Evolutionary conservation across 2,329 filamentous ascomycete genomes (phyloP).

Genomic region (Hyphodiscus sp.): DNA sequence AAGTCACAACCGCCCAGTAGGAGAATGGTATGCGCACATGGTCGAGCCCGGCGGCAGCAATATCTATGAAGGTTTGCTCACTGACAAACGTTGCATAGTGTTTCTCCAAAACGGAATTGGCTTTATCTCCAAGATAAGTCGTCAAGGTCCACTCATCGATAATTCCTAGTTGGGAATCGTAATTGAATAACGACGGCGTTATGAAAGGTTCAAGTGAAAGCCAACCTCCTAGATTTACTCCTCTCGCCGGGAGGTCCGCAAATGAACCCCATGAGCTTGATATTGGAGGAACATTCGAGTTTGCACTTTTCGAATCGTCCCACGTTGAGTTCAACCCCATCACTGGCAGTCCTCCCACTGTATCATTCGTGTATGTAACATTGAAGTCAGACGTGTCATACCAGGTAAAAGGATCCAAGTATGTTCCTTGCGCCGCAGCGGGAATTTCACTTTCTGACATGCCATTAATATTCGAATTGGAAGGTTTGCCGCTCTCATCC

Average conservation of each 20-base stretch:
- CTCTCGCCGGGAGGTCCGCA: conserved; percentile 69
- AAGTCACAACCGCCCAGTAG: conserved; percentile 89
- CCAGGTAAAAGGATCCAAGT: conserved; percentile 88
- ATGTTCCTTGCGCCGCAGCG: conserved; percentile 61
- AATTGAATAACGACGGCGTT: conserved; percentile 82
- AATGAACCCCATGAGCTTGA: conserved; percentile 73
- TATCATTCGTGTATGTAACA: conserved; percentile 80
- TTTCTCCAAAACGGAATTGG: conserved; percentile 66
- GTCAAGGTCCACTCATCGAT: conserved; percentile 86
- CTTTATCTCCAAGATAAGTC: conserved; percentile 59
- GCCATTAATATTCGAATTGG: conserved; percentile 43
- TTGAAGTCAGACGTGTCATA: conserved; percentile 88
- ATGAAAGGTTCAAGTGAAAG: conserved; percentile 92
- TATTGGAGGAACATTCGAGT: conserved; percentile 72
- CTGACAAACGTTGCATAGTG: conserved; percentile 89
- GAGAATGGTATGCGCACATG: conserved; percentile 94
- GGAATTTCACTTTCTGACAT: conserved; percentile 45
- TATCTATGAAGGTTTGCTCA: conserved; percentile 76
- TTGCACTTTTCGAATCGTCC: conserved; percentile 76
- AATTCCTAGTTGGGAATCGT: conserved; percentile 49
- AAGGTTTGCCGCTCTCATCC: conserved; percentile 16
- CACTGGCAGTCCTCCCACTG: conserved; percentile 77
- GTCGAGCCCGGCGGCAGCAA: conserved; percentile 81
- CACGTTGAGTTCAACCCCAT: conserved; percentile 84
- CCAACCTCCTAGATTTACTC: conserved; percentile 93